Evolutionary conservation across 2,329 filamentous ascomycete genomes (phyloP).

Genomic region (Penicillium sp.): DNA sequence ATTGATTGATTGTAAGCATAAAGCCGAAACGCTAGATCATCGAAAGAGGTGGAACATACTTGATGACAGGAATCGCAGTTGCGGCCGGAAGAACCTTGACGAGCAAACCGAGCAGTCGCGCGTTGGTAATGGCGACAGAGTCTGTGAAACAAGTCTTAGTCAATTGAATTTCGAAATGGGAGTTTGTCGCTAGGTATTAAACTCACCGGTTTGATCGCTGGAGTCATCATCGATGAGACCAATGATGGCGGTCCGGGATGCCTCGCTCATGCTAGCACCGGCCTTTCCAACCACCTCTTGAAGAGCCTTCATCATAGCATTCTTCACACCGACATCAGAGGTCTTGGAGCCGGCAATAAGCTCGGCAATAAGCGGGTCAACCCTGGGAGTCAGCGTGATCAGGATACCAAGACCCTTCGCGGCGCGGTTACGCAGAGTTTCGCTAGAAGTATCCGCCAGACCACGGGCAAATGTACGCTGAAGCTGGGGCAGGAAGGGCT

Average conservation of each 20-base stretch:
- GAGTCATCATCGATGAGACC: conserved; percentile 84
- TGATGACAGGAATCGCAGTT: conserved; percentile 64
- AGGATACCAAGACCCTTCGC: conserved; percentile 93
- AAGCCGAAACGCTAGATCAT: neutral
- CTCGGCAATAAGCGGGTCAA: conserved; percentile 91
- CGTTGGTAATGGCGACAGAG: conserved; percentile 84
- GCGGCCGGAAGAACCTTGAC: conserved; percentile 83
- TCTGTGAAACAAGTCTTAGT: conserved; percentile 40
- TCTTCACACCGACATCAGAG: conserved; percentile 80
- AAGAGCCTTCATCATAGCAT: conserved; percentile 94
- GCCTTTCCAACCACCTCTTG: conserved; percentile 97
- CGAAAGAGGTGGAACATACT: conserved; percentile 41
- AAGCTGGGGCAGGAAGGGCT: conserved; percentile 94
- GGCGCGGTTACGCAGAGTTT: conserved; percentile 81
- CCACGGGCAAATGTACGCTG: conserved; percentile 97
- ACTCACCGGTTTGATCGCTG: conserved; percentile 70
- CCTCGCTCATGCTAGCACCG: conserved; percentile 90
- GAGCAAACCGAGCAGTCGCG: conserved; percentile 84
- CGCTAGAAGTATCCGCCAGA: conserved; percentile 88
- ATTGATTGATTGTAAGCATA: conserved; percentile 45
- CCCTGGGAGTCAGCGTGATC: conserved; percentile 92
- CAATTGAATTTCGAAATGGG: conserved; percentile 6
- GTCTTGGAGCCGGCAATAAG: conserved; percentile 96
- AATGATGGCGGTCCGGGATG: conserved; percentile 83
- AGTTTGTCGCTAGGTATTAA: neutral